Conservation (phyloP, 805 yeast species). For the Naumovozyma castellii region DNA sequence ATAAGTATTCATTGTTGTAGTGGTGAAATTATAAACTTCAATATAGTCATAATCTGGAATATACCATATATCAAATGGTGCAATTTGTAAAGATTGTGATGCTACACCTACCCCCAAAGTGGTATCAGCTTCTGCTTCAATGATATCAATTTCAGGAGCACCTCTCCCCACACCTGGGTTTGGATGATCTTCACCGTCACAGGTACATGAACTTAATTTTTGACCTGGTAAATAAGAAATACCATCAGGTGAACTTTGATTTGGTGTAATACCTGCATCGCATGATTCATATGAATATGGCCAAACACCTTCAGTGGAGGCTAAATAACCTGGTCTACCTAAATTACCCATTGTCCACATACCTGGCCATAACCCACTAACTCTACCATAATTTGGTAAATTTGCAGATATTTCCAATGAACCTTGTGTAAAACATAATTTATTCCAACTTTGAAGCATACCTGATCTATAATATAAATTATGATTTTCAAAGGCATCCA, state of each 20-base stretch:
- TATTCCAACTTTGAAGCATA: constrained; percentile 89
- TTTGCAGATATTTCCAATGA: constrained; percentile 63
- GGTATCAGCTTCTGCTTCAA: constrained; percentile 74
- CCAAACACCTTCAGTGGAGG: constrained; percentile 90
- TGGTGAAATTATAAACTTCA: constrained; percentile 56
- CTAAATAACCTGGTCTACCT: constrained; percentile 83
- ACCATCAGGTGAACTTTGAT: constrained; percentile 86
- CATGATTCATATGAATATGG: constrained; percentile 82
- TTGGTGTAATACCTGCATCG: constrained; percentile 91
- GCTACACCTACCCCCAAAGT: constrained; percentile 55
- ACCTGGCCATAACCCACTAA: constrained; percentile 93
- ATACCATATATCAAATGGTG: constrained; percentile 93
- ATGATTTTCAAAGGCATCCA: constrained; percentile 81
- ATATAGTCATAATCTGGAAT: constrained; percentile 77
- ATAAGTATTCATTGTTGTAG: constrained; percentile 77
- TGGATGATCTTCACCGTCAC: constrained; percentile 80
- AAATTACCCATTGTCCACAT: constrained; percentile 89
- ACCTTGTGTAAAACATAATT: constrained; percentile 83
- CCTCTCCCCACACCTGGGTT: constrained; percentile 84
- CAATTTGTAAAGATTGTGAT: constrained; percentile 86
- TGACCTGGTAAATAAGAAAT: constrained; percentile 83
- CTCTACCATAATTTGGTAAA: constrained; percentile 69
- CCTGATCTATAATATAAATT: constrained; percentile 77
- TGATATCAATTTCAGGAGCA: constrained; percentile 88
- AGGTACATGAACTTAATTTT: constrained; percentile 64